Evolutionary conservation across 148 eudicot species (phyloP), one percentile per base, ranked within the genome.

Genomic region (Mesembryanthemum crystallinum): DNA sequence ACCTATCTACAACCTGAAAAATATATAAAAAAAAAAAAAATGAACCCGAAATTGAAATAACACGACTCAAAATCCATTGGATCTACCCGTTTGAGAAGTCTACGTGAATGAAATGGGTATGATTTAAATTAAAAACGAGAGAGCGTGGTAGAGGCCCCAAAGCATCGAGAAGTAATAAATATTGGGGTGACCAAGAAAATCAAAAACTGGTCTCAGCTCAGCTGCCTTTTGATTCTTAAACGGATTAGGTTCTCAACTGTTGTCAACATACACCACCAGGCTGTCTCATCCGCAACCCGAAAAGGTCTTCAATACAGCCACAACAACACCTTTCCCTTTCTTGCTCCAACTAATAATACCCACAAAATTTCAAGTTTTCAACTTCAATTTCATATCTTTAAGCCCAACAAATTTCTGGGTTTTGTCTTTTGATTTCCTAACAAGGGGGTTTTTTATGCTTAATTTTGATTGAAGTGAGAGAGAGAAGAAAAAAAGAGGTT

Each of bases 221-320:
- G n/a, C n/a, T n/a, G n/a, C n/a, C n/a, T n/a, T n/a, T 68, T 13
- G 29, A 25, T 8, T 9, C 24, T 45, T 1, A 1, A 52, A 32
- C 18, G 27, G 74, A 71, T 55, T 55, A 71, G 74, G 74, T 71
- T 57, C 58, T 42, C 39, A 35, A 33, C 32, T 55, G 20, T 57
- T 71, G 74, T 71, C 74, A 55, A 32, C 20, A 57, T 30, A 71
- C 74, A 35, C 49, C 30, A 42, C 25, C 64, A 51, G 74, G 17
- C 63, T 71, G 74, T 30, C 74, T 71, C 64, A 43, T 43, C 49
- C 10, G 12, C 49, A 43, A 43, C 13, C 49, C 49, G 49, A 43
- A 43, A 43, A 43, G 14, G 49, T 45, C 14, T 7, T 37, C 5
- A 5, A 39, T 39, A 39, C 5, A 39, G 43, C 43, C 9, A 9